phyloP scores from a whole-genome alignment of 148 eudicot species.

The Chenopodium formosanum region DNA sequence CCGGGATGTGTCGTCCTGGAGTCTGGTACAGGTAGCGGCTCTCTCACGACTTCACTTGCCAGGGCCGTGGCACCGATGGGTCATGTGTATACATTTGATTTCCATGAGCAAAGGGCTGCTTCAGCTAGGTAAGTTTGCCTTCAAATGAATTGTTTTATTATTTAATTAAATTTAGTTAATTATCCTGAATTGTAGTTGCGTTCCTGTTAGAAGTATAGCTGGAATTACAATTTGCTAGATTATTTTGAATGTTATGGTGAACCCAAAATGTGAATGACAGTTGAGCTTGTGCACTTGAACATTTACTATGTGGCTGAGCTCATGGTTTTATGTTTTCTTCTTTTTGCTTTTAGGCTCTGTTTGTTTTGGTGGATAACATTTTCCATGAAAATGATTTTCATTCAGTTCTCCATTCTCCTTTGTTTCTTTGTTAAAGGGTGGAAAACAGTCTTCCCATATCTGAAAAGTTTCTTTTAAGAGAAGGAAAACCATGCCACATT shows the following conservation, averaged over 20 bases:
- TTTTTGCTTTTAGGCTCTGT: neutral
- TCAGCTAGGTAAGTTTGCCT: conserved; percentile 63
- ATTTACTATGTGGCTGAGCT: neutral
- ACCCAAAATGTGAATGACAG: neutral
- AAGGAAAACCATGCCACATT: too few relatives aligned
- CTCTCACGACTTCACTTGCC: conserved; percentile 77
- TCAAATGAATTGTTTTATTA: neutral
- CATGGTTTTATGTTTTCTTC: neutral
- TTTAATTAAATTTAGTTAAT: too few relatives aligned
- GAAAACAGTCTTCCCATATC: too few relatives aligned
- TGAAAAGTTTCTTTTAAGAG: too few relatives aligned
- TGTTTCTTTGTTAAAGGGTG: too few relatives aligned
- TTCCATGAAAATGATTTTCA: too few relatives aligned
- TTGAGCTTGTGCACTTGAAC: neutral
- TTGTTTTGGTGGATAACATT: too few relatives aligned
- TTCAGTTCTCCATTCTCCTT: too few relatives aligned
- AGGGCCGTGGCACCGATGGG: conserved; percentile 82
- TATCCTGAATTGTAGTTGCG: neutral
- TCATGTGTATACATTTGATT: conserved; percentile 86
- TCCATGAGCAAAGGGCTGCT: conserved; percentile 86
- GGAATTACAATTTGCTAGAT: neutral
- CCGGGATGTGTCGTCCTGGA: conserved; percentile 85
- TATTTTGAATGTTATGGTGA: neutral
- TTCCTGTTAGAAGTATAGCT: neutral
- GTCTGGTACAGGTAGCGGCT: conserved; percentile 94